Percentiles rank a stretch among this genome's conserved stretches.
These are phyloP conservation scores for Cajanus cajan DNA, from an alignment of 306 rosid species.

Conservation along the genomic window DNA sequence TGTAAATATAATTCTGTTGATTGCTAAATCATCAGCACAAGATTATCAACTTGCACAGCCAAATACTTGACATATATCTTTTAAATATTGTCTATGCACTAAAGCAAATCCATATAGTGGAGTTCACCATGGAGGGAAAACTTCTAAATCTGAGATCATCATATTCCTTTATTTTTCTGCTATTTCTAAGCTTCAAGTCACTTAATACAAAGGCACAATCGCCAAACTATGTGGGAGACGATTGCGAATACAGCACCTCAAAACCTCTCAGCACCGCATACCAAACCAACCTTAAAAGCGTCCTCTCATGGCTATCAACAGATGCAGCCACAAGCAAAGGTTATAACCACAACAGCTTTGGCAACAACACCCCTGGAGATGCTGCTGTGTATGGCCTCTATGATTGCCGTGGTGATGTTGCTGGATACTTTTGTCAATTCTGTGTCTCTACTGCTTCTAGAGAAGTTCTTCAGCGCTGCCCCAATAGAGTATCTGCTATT, in stretches of 20 bases:
- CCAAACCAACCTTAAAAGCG: background rate
- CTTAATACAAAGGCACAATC: background rate
- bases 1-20: background rate
- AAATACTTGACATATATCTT: background rate
- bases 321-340: constrained; percentile 24
- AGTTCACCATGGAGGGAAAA: background rate
- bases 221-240: background rate
- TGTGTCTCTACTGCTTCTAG: background rate
- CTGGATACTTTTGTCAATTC: constrained; percentile 13
- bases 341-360: background rate
- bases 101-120: background rate
- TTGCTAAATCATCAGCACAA: background rate
- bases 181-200: background rate
- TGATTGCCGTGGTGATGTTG: background rate
- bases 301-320: background rate
- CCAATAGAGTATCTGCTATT: background rate
- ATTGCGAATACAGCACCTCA: background rate
- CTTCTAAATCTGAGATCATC: background rate
- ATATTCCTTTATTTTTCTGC: background rate
- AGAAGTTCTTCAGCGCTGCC: background rate
- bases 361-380: background rate
- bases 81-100: background rate
- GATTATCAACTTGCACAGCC: background rate
- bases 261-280: background rate
- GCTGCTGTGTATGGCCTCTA: constrained; percentile 14